A percentile compares a stretch with the other conserved stretches of the same genome.
These are phyloP conservation scores for Colletotrichum melonis DNA, from an alignment of 2,329 filamentous ascomycete genomes.

Conservation along the genomic window DNA sequence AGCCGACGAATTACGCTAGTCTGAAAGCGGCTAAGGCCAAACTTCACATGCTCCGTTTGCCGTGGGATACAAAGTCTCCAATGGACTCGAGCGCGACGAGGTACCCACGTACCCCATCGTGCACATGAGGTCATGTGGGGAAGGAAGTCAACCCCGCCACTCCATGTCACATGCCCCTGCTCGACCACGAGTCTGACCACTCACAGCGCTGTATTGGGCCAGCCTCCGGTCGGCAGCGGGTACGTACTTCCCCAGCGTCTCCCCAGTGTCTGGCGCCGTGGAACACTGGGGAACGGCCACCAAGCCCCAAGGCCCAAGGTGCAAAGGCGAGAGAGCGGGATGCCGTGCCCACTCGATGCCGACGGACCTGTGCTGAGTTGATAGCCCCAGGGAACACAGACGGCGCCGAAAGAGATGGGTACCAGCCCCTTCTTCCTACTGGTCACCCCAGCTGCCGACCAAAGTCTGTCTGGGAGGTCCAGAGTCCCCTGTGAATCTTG, in stretches of 20 bases:
- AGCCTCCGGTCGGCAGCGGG: neutral
- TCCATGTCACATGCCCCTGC: constrained; percentile 27
- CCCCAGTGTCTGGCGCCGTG: neutral
- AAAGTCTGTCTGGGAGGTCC: neutral
- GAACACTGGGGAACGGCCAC: neutral
- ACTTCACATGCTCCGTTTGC: constrained; percentile 31
- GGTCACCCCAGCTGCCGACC: neutral
- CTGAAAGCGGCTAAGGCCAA: constrained; percentile 4
- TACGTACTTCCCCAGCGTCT: neutral
- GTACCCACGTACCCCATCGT: no score
- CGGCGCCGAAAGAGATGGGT: neutral
- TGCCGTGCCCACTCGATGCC: no score
- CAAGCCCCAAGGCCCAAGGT: neutral
- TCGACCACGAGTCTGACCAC: neutral
- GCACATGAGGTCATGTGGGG: constrained; percentile 34
- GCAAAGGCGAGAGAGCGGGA: neutral
- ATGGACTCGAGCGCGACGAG: neutral
- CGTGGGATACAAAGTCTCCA: constrained; percentile 9
- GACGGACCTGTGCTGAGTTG: neutral
- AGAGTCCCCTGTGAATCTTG: neutral
- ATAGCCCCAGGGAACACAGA: neutral
- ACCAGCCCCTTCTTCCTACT: neutral
- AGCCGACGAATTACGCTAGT: constrained; percentile 35
- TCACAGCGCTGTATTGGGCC: neutral
- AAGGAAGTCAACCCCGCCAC: neutral